Conservation (phyloP, 169 alveolate species). For the Plasmodium vivax region DNA sequence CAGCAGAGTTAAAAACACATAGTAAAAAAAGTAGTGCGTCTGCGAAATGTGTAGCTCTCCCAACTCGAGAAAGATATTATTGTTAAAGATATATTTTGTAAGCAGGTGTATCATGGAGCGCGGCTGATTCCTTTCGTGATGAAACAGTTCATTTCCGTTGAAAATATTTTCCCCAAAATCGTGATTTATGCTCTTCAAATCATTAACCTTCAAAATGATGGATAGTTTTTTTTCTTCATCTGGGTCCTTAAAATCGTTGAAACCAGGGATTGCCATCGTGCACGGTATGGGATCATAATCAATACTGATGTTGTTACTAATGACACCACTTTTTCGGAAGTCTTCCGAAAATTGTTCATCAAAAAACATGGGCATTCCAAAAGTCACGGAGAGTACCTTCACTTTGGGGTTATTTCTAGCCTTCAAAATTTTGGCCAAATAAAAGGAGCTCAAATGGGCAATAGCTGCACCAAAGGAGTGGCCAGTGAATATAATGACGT, state of each 20-base stretch:
- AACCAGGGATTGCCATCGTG: constrained; percentile 30
- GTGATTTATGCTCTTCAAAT: constrained; percentile 41
- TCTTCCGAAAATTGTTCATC: constrained; percentile 42
- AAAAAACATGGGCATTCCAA: constrained; percentile 53
- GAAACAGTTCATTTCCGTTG: constrained; percentile 50
- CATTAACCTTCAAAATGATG: constrained; percentile 27
- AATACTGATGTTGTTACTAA: constrained; percentile 28
- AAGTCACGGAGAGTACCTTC: constrained; percentile 28
- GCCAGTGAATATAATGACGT: constrained; percentile 52
- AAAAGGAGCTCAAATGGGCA: constrained; percentile 66
- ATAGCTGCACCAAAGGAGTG: constrained; percentile 73
- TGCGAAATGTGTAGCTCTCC: constrained; percentile 44
- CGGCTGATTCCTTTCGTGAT: constrained; percentile 7
- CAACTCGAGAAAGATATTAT: constrained; percentile 43
- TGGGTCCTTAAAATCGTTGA: constrained; percentile 26
- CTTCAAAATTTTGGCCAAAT: constrained; percentile 36
- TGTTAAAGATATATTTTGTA: constrained; percentile 43
- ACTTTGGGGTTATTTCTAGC: constrained; percentile 2
- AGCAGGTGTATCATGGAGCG: constrained; percentile 21
- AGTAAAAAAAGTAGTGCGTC: constrained; percentile 71
- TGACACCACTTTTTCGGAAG: constrained; percentile 52
- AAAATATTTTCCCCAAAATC: constrained; percentile 47
- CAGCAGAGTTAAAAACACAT: constrained; percentile 53
- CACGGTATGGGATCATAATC: constrained; percentile 48
- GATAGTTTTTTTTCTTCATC: constrained; percentile 25